Base-by-base conservation (phyloP, 2,329 filamentous ascomycete species). In the Xylaria sp. region DNA sequence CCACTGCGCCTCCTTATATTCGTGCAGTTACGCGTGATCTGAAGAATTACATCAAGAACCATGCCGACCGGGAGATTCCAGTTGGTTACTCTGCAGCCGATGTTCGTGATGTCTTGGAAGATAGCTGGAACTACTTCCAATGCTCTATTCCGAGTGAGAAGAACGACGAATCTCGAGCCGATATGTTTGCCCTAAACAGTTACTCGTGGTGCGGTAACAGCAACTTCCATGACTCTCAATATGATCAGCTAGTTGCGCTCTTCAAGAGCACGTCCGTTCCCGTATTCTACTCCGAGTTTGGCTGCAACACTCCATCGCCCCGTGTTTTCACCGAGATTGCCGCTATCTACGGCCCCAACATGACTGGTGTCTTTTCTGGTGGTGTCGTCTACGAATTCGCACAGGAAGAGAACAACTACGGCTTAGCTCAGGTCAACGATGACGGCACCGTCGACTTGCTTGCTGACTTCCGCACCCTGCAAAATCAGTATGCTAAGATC, bases 21-120 rank as follows among this genome's bases (percentile, higher is more conserved):
- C 86, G 89, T 80, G 92, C 92, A 71, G 88, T 93, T 71, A 94
- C 91, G 56, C 90, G 92, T 77, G 92, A 94, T 80, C 85, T 94
- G 79, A 94, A 93, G 85, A 91, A 90, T 79, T 94, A 94, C 84
- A 90, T 94, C 82, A 88, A 89, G 81, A 90, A 89, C 77, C 88
- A 92, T 77, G 83, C 87, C 69, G 85, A 89, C 77, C 91, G 92
- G 74, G 75, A 82, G 69, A 92, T 94, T 73, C 92, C 92, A 25
- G 91, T 94, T 67, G 92, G 92, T 54, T 94, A 94, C 85, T 94
- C 91, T 7, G 92, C 92, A 68, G 92, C 92, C 58, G 92, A 94
- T 78, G 92, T 95, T 52, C 90, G 92, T 69, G 82, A 87, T 1
- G 88, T 93, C 52, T 87, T 94, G 28, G 85, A 90, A 78, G 92